Evolutionary conservation across 2,329 filamentous ascomycete species (phyloP), one percentile per base, ranked within the genome.

Genomic region (Magnaporthiopsis rhizophila): DNA sequence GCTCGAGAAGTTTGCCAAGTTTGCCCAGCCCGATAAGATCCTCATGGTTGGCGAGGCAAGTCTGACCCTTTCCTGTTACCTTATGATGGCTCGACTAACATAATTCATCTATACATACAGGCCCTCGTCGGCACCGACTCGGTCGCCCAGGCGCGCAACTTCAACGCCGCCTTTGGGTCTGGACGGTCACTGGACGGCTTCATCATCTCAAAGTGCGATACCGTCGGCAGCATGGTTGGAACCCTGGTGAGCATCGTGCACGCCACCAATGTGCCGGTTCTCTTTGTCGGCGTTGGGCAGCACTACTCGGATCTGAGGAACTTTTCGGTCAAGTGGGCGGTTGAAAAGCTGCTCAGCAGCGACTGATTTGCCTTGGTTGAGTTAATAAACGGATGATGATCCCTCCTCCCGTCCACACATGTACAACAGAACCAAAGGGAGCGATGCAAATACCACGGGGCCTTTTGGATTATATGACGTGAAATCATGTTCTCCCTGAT

Each of bases 151-250:
- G 95, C 96, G 3, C 86, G 93, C 71, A 97, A 97, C 78, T 99
- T 99, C 80, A 97, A 97, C 73, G 87, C 89, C 53, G 90, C 91
- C 2, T 98, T 99, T 77, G 96, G 95, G 38, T 82, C 86, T 6
- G 88, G 87, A 18, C 83, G 94, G 65, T 85, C 86, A 34, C 83
- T 99, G 53, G 96, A 99, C 77, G 95, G 95, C 7, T 99, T 99
- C 77, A 97, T 99, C 74, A 97, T 99, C 71, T 94, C 89, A 66
- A 99, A 99, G 78, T 98, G 95, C 75, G 95, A 99, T 78, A 99
- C 95, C 0, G 96, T 99, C 53, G 96, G 95, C n/a, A 94, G 97
- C 78, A 98, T 98, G 93, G 92, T 97, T 58, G 92, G 85, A 69
- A 97, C 94, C 3, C 81, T 99, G 68, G 95, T 99, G 67, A 97